A percentile compares a stretch with the other conserved stretches of the same genome.
phyloP scores from a whole-genome alignment of 495 filamentous ascomycete genomes.

The Lasiosphaeris hirsuta region DNA sequence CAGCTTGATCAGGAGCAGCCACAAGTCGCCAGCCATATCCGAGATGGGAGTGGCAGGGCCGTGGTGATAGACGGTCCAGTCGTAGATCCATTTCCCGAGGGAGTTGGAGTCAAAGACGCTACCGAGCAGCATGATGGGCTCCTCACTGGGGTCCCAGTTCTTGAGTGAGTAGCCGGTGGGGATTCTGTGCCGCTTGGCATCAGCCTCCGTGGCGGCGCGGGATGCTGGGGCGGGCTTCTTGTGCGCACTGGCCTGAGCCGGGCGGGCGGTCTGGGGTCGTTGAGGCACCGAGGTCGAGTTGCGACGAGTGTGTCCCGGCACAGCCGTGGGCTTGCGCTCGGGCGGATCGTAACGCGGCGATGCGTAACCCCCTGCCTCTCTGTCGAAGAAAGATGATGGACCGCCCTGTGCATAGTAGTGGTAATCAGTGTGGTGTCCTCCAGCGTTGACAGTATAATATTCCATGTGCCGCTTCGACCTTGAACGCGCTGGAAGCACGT shows the following conservation, averaged over 20 bases:
- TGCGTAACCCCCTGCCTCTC: slow-evolving; percentile 38
- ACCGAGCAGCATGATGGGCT: slow-evolving; percentile 85
- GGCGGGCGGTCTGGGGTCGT: slow-evolving; percentile 44
- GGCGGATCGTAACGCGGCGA: slow-evolving; percentile 44
- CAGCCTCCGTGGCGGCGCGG: slow-evolving; percentile 77
- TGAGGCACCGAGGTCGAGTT: slow-evolving; percentile 41
- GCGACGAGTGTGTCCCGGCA: slow-evolving; percentile 36
- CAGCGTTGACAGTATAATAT: slow-evolving; percentile 38
- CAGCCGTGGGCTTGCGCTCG: slow-evolving; percentile 32
- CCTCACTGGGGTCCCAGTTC: slow-evolving; percentile 96
- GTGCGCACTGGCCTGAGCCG: slow-evolving; percentile 29
- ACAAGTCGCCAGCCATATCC: slow-evolving; percentile 90
- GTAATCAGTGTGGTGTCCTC: slow-evolving; percentile 56
- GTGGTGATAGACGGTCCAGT: slow-evolving; percentile 96
- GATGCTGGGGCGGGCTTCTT: slow-evolving; percentile 35
- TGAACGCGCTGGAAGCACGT: slow-evolving; percentile 44
- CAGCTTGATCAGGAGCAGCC: slow-evolving; percentile 93
- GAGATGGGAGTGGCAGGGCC: slow-evolving; percentile 82
- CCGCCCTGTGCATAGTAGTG: slow-evolving; percentile 52
- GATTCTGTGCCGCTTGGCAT: slow-evolving; percentile 76
- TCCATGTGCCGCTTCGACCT: slow-evolving; percentile 39
- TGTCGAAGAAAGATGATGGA: slow-evolving; percentile 28
- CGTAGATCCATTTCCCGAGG: slow-evolving; percentile 98
- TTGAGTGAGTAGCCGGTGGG: slow-evolving; percentile 92
- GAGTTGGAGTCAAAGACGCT: slow-evolving; percentile 98